Base-by-base conservation (phyloP, 2,329 filamentous ascomycete species). In the Alternaria panax region DNA sequence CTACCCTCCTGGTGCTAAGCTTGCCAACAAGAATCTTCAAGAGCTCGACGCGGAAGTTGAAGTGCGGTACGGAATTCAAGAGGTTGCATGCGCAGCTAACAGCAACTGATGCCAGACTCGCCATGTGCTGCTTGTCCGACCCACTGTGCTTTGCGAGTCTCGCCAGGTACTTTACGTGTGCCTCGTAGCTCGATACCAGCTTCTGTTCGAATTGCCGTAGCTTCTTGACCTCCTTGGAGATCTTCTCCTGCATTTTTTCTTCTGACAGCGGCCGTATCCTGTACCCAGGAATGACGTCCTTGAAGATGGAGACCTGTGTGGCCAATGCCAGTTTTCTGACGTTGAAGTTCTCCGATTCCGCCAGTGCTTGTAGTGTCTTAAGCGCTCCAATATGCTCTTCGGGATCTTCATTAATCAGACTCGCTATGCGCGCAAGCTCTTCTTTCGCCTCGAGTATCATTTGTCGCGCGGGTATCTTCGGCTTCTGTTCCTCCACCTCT, bases 241-340 rank as follows among this genome's bases (percentile, higher is more conserved):
- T 81, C 77, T 96, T 96, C 64, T 89, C 89, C 58, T 86, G 86
- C 73, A 90, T 84, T 43, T 90, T 88, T 30, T 92, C 90, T 60
- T 96, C 92, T 1, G 86, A 83, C 4, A 92, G 82, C 1, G 92
- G 91, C 18, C 95, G 89, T 81, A 99, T 98, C 61, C 95, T 87
- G 77, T 99, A 99, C 22, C 95, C 95, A 0, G 95, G 95, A 59
- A 99, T 98, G 46, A 97, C 87, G 78, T 98, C 95, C 77, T 94
- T 97, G 83, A 94, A 99, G 12, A 98, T 88, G 0, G 93, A 87
- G 75, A 95, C 85, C 79, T 97, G 93, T 22, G 95, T 92, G 47
- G 90, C 91, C 64, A 99, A 82, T 7, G 91, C 89, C 61, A 99
- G 84, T 79, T 96, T 97, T 80, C 92, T 90, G 52, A 99, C 89